Evolutionary conservation across 768 basidiomycete species (phyloP), one percentile per base, ranked within the genome.

Genomic region (Favolaschia claudopus): DNA sequence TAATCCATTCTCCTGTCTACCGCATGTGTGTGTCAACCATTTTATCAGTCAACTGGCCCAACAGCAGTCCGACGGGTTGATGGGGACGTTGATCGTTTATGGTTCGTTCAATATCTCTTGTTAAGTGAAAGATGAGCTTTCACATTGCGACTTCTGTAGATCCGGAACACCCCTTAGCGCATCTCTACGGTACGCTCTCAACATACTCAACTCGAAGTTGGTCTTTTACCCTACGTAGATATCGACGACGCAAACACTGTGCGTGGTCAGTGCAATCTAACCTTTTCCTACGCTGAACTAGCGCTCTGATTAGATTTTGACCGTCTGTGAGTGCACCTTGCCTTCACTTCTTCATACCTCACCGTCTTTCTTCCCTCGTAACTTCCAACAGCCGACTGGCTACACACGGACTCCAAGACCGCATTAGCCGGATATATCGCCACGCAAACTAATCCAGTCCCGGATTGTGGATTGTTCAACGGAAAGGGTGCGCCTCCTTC

Each of bases 31-130:
- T 10, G 7, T 24, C 25, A 45, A 75, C 55, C 73, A 76, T n/a
- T n/a, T n/a, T n/a, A n/a, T n/a, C 57, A 73, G 71, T 19, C 74
- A 77, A 36, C 67, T 67, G 24, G 62, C 64, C 22, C 66, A 69
- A 9, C 78, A 79, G 61, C 77, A 77, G 55, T 74, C 71, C 22
- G 78, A 79, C 27, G 78, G 77, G 73, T 0, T 69, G 76, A 7
- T 69, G 65, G 27, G 34, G 70, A 29, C 62, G 72, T 24, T 67
- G 72, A 10, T 62, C 42, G 48, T 62, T 43, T 56, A 69, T 2
- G 60, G 52, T 60, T n/a, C 29, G 27, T 31, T 28, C 40, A 33
- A 36, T 28, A 5, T 5, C 31, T 27, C 15, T 7, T n/a, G 27
- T 15, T 31, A 22, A 34, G 8, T 42, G 34, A 43, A 10, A 19